Evolutionary conservation across 2,329 filamentous ascomycete genomes (phyloP).

Genomic region (Hypoxylon sp.): DNA sequence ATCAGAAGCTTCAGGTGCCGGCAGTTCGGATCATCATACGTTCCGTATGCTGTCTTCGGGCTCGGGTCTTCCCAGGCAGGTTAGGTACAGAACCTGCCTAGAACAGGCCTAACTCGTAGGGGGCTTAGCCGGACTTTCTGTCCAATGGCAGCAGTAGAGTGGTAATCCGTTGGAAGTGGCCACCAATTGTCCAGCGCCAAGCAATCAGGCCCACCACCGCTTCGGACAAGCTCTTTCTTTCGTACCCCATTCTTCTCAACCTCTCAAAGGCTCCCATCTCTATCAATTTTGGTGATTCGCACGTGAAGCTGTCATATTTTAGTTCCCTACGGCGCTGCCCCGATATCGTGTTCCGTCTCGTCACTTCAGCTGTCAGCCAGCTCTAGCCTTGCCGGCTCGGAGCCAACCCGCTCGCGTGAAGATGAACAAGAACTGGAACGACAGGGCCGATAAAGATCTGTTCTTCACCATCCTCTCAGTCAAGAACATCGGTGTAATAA

Average conservation of each 20-base stretch:
- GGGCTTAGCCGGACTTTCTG: no score
- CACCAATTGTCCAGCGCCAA: no score
- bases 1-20: no score
- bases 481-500: slow-evolving; percentile 70
- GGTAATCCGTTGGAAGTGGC: no score
- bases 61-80: not conserved
- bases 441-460: slow-evolving; percentile 67
- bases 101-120: not conserved
- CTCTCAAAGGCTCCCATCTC: slow-evolving; percentile 44
- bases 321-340: slow-evolving; percentile 33
- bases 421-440: slow-evolving; percentile 69
- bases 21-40: slow-evolving; percentile 14
- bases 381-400: slow-evolving; percentile 32
- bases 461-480: slow-evolving; percentile 69
- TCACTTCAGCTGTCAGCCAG: slow-evolving; percentile 23
- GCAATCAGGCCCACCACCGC: slow-evolving; percentile 31
- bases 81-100: no score
- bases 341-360: slow-evolving; percentile 2
- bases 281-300: slow-evolving; percentile 43
- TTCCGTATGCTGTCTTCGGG: slow-evolving; percentile 5
- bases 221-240: slow-evolving; percentile 33
- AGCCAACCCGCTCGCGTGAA: slow-evolving; percentile 37
- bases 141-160: no score
- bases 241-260: slow-evolving; percentile 42
- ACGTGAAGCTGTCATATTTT: slow-evolving; percentile 36